A percentile compares a stretch with the other conserved stretches of the same genome.
Evolutionary conservation across 2,329 filamentous ascomycete genomes (phyloP).

Genomic region (Penicillium paneum): DNA sequence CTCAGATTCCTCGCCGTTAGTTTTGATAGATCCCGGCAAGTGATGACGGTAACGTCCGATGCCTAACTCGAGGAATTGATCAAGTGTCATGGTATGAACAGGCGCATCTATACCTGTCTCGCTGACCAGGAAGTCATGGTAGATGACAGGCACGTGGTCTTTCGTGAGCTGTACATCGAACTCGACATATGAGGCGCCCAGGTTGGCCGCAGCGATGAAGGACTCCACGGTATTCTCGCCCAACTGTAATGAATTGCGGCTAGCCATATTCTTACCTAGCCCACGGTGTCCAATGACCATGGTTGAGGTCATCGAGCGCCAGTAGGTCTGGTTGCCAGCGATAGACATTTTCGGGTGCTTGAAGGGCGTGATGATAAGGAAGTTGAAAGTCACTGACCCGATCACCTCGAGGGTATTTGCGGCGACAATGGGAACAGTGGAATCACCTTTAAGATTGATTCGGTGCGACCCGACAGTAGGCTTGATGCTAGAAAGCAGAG

Average conservation of each 20-base stretch:
- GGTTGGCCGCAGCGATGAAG: slow-evolving; percentile 91
- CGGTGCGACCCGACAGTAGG: slow-evolving; percentile 77
- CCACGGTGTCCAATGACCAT: slow-evolving; percentile 75
- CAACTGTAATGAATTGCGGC: slow-evolving; percentile 82
- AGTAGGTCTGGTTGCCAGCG: slow-evolving; percentile 87
- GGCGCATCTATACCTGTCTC: slow-evolving; percentile 97
- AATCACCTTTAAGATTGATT: slow-evolving; percentile 89
- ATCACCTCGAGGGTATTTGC: slow-evolving; percentile 82
- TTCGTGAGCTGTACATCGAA: slow-evolving; percentile 97
- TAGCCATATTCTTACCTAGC: slow-evolving; percentile 83
- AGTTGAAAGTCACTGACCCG: slow-evolving; percentile 94
- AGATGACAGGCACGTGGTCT: slow-evolving; percentile 95
- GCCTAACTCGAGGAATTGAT: slow-evolving; percentile 87
- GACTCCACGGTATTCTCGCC: slow-evolving; percentile 95
- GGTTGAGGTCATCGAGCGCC: slow-evolving; percentile 85
- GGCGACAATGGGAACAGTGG: slow-evolving; percentile 86
- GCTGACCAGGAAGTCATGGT: slow-evolving; percentile 96
- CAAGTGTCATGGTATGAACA: slow-evolving; percentile 88
- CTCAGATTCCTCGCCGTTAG: slow-evolving; percentile 13
- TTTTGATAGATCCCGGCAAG: slow-evolving; percentile 36
- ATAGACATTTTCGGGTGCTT: slow-evolving; percentile 90
- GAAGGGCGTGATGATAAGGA: slow-evolving; percentile 91
- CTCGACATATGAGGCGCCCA: slow-evolving; percentile 73
- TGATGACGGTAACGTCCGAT: slow-evolving; percentile 44
- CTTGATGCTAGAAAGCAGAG: slow-evolving; percentile 80